Percentiles rank a stretch among this genome's conserved stretches.
These are phyloP conservation scores for Colletotrichum euphorbiae DNA, from an alignment of 2,329 filamentous ascomycete species.

Conservation along the genomic window DNA sequence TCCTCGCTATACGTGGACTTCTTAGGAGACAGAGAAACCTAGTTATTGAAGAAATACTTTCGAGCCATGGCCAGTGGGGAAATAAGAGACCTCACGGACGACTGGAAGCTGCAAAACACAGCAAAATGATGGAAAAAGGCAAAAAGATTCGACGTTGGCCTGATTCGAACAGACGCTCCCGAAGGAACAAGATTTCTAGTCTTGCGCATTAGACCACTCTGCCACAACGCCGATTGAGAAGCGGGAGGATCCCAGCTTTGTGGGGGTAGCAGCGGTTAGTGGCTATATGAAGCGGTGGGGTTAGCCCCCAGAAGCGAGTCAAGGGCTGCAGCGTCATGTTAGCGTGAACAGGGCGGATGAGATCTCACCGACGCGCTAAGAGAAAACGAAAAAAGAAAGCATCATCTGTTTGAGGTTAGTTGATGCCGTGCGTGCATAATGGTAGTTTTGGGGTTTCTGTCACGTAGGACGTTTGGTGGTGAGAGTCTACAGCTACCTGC, in stretches of 20 bases:
- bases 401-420: too few relatives aligned
- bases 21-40: too few relatives aligned
- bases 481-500: too few relatives aligned
- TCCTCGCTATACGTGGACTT: too few relatives aligned
- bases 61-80: too few relatives aligned
- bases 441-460: too few relatives aligned
- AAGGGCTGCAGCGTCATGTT: background rate
- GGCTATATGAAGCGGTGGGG: background rate
- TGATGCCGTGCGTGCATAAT: too few relatives aligned
- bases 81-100: too few relatives aligned
- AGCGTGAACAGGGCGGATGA: background rate
- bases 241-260: background rate
- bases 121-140: background rate
- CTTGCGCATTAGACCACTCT: constrained; percentile 31
- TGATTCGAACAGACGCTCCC: constrained; percentile 29
- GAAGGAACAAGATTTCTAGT: constrained; percentile 33
- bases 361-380: too few relatives aligned
- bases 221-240: constrained; percentile 11
- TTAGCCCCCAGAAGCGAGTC: background rate
- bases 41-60: too few relatives aligned
- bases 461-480: too few relatives aligned
- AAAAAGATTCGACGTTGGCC: constrained; percentile 12
- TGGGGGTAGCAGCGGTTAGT: fast-evolving
- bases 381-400: too few relatives aligned
- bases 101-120: background rate